Conservation (phyloP, 2,329 filamentous ascomycete species). For the Aspergillus vadensis region DNA sequence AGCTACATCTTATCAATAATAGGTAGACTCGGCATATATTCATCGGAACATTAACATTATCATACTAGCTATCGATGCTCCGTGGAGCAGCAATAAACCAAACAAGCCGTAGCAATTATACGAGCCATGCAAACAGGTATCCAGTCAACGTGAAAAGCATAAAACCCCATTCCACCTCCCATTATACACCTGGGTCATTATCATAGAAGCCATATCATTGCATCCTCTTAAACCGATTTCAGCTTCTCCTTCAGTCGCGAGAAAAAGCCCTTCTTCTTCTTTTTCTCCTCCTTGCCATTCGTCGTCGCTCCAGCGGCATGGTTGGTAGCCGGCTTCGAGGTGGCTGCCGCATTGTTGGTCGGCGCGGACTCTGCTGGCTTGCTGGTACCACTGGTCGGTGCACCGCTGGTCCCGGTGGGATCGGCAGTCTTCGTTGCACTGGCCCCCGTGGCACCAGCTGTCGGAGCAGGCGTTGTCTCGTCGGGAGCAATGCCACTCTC, state of each 20-base stretch:
- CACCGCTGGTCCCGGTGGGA: background rate
- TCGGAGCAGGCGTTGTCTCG: background rate
- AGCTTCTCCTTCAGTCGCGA: slow-evolving; percentile 58
- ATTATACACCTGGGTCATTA: slow-evolving; percentile 14
- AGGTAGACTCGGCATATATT: background rate
- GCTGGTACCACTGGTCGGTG: background rate
- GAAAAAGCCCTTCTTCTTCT: slow-evolving; percentile 68
- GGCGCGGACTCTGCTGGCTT: background rate
- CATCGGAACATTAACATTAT: slow-evolving; percentile 4
- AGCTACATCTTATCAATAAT: background rate
- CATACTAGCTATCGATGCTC: background rate
- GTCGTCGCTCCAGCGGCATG: slow-evolving; percentile 5
- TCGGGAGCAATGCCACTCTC: background rate
- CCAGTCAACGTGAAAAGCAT: slow-evolving; percentile 21
- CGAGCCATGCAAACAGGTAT: slow-evolving; percentile 26
- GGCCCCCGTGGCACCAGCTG: slow-evolving; percentile 13
- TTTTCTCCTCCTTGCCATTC: slow-evolving; percentile 47
- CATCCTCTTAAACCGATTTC: slow-evolving; percentile 30
- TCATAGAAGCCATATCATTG: background rate
- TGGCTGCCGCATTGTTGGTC: background rate
- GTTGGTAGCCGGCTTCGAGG: slow-evolving; percentile 7
- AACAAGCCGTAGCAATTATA: slow-evolving; percentile 10
- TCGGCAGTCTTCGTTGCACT: slow-evolving; percentile 21
- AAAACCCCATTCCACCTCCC: slow-evolving; percentile 5
- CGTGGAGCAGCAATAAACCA: background rate